Percentiles rank a stretch among this genome's conserved stretches.
These are phyloP conservation scores for Knufia fluminis DNA, from an alignment of 2,329 filamentous ascomycete genomes.

Conservation along the genomic window DNA sequence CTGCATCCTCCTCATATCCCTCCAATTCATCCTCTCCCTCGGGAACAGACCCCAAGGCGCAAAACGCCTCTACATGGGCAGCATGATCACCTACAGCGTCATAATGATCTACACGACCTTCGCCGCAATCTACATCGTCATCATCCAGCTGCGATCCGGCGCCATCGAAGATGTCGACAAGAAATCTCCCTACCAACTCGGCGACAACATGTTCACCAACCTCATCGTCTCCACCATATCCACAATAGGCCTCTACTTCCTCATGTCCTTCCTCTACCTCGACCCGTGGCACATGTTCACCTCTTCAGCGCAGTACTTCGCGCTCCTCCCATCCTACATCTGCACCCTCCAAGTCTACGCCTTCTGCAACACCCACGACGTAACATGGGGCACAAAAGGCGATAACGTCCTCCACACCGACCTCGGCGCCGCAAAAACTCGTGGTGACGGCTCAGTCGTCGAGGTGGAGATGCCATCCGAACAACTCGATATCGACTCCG, in stretches of 20 bases:
- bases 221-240: constrained; percentile 82
- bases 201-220: constrained; percentile 89
- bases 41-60: constrained; percentile 94
- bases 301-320: constrained; percentile 80
- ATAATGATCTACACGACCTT: constrained; percentile 97
- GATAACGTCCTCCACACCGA: constrained; percentile 94
- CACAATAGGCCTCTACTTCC: constrained; percentile 86
- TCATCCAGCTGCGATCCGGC: constrained; percentile 60
- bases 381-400: constrained; percentile 97
- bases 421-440: constrained; percentile 69
- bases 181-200: constrained; percentile 47
- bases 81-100: constrained; percentile 80
- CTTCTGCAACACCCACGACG: constrained; percentile 98
- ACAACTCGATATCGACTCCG: constrained; percentile 94
- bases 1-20: constrained; percentile 77
- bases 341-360: constrained; percentile 97
- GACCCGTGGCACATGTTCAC: constrained; percentile 99
- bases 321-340: constrained; percentile 85
- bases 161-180: constrained; percentile 31
- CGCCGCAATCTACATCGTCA: constrained; percentile 77
- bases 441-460: constrained; percentile 57
- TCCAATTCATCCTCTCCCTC: constrained; percentile 93
- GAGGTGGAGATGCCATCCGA: constrained; percentile 97
- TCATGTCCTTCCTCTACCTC: constrained; percentile 93
- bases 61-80: constrained; percentile 76